Evolutionary conservation across 257 asterid genomes (phyloP).

Genomic region (Solanum pimpinellifolium): DNA sequence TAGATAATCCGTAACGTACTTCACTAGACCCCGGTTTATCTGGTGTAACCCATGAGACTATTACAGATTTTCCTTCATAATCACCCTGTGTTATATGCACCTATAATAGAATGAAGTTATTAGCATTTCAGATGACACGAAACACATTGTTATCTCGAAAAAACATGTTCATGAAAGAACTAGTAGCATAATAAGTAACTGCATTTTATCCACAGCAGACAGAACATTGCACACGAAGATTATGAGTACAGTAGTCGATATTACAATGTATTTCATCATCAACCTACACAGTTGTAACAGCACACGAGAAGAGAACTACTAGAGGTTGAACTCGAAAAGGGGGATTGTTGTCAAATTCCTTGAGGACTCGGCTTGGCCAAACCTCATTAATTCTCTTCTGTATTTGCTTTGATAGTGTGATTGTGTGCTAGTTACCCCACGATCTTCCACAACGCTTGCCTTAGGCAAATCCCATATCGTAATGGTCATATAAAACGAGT

Average conservation of each 20-base stretch:
- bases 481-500: not conserved
- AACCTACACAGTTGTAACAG: not conserved
- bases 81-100: slow-evolving; percentile 98
- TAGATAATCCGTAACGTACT: slow-evolving; percentile 66
- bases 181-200: not conserved
- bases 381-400: not conserved
- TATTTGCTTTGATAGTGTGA: not conserved
- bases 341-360: not conserved
- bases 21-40: slow-evolving; percentile 66
- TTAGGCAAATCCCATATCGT: not conserved
- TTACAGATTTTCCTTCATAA: slow-evolving; percentile 82
- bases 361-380: not conserved
- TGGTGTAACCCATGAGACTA: slow-evolving; percentile 80
- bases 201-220: not conserved
- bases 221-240: not conserved
- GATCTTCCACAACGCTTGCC: not conserved
- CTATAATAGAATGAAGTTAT: slow-evolving; percentile 14
- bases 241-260: not conserved
- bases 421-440: not conserved
- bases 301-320: not conserved
- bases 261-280: not conserved
- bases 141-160: not conserved
- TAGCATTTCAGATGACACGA: not conserved
- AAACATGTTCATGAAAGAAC: too few relatives aligned
- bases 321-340: not conserved